phyloP scores from a whole-genome alignment of 192 early-diverging fungal species.

The Coemansia sp. region DNA sequence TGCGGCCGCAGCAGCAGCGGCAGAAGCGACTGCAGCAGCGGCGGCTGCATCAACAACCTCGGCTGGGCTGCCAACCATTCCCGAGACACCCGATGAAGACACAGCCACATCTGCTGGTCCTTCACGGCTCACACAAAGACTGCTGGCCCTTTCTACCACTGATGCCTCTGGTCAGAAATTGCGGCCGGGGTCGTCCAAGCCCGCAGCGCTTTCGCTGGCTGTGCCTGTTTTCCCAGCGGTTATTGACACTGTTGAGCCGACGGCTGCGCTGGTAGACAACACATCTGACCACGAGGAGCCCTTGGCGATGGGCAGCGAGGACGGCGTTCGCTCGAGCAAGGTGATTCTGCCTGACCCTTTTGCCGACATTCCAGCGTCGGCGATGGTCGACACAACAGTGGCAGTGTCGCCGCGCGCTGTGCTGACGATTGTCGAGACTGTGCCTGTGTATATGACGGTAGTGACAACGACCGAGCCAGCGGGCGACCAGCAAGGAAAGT shows the following conservation, averaged over 20 bases:
- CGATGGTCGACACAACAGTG: conserved; percentile 53
- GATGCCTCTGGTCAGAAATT: neutral
- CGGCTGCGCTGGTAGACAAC: conserved; percentile 32
- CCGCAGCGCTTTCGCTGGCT: neutral
- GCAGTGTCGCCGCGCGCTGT: conserved; percentile 50
- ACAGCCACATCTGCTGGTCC: neutral
- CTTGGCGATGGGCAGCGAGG: neutral
- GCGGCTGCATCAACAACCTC: conserved; percentile 11
- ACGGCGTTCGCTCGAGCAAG: conserved; percentile 11
- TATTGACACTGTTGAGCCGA: conserved; percentile 46
- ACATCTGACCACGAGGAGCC: conserved; percentile 42
- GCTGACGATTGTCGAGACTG: conserved; percentile 57
- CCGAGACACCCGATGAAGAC: conserved; percentile 30
- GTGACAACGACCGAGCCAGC: conserved; percentile 51
- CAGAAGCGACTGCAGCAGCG: neutral
- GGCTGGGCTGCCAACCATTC: conserved; percentile 25
- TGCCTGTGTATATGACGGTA: conserved; percentile 58
- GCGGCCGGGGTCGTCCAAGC: neutral
- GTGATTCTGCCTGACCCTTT: conserved; percentile 53
- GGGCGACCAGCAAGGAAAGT: conserved; percentile 37
- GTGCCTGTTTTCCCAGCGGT: neutral
- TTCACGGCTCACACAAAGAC: conserved; percentile 41
- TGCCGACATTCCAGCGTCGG: conserved; percentile 43
- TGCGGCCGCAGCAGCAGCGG: neutral
- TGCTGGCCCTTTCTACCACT: conserved; percentile 32